Conservation (phyloP, 73 alveolate genomes). For the Stentor coeruleus region DNA sequence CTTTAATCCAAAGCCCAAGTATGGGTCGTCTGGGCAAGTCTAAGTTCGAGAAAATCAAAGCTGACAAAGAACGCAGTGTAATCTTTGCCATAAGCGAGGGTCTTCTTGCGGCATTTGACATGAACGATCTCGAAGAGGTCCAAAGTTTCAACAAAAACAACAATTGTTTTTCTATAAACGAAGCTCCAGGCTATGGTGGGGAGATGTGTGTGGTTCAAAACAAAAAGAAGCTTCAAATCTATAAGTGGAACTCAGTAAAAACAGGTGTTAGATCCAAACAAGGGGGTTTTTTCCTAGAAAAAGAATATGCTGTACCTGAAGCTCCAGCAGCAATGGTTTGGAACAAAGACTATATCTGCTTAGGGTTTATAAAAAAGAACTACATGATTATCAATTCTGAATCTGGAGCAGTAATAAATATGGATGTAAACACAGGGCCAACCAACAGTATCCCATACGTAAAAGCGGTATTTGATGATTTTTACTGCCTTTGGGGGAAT, state of each 20-base stretch:
- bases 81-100: not conserved
- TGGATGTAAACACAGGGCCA: slow-evolving; percentile 7
- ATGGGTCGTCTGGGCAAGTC: not conserved
- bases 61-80: slow-evolving; percentile 8
- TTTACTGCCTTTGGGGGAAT: slow-evolving; percentile 27
- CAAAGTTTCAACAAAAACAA: slow-evolving; percentile 20
- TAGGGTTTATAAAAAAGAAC: slow-evolving; percentile 9
- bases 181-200: not conserved
- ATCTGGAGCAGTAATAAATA: not conserved
- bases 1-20: not conserved
- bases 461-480: slow-evolving; percentile 21
- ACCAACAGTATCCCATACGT: slow-evolving; percentile 15
- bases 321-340: slow-evolving; percentile 23
- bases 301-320: not conserved
- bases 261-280: not conserved
- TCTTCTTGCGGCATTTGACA: not conserved
- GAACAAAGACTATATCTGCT: not conserved
- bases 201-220: slow-evolving; percentile 2
- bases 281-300: slow-evolving; percentile 14
- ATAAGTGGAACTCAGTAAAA: not conserved
- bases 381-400: slow-evolving; percentile 26
- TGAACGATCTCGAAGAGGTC: slow-evolving; percentile 22
- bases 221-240: not conserved
- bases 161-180: slow-evolving; percentile 15
- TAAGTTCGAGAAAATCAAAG: slow-evolving; percentile 2